Evolutionary conservation across 2,329 filamentous ascomycete species (phyloP), one percentile per base, ranked within the genome.

Genomic region (Botrytis medusae): DNA sequence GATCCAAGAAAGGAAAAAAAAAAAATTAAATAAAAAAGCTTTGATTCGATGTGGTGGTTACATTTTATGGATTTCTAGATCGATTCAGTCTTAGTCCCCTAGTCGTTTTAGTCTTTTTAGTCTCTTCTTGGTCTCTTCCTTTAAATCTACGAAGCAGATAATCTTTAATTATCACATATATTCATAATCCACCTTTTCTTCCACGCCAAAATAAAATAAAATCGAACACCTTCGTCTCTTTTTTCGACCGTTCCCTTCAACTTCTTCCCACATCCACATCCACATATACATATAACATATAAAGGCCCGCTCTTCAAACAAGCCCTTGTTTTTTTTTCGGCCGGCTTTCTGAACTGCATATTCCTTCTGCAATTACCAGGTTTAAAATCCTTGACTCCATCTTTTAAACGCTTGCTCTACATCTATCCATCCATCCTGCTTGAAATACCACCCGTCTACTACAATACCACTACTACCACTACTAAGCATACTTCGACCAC

Each of bases 291-390:
- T 72, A 65, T 4, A 29, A 29, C 69, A 62, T 71, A 65, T 44
- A 72, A 69, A 71, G 74, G 64, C 73, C 77, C 64, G 51, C 51
- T 68, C 37, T 37, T 68, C 72, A 77, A 78, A 79, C 75, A 77
- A 69, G 71, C 76, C 78, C 79, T 76, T 74, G 74, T 25, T 34
- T 16, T 51, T 42, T 44, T 64, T 32, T 63, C 2, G 40, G 29
- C 70, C 42, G 51, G 70, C 51, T 44, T 59, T 67, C 62, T 60
- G 34, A 63, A 70, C 25, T 74, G 73, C 76, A 75, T 74, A 69
- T 72, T 75, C 75, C 67, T 76, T 72, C 77, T 77, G 77, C 77
- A 78, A 72, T 62, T 76, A 64, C 76, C 69, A 76, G 78, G 77
- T 74, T 70, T 57, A 72, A 60, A 60, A 77, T 76, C 77, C 77